Evolutionary conservation across 1,139 yeast genomes (phyloP), one percentile per base, ranked within the genome.

Genomic region (Blastobotrys illinoisensis): DNA sequence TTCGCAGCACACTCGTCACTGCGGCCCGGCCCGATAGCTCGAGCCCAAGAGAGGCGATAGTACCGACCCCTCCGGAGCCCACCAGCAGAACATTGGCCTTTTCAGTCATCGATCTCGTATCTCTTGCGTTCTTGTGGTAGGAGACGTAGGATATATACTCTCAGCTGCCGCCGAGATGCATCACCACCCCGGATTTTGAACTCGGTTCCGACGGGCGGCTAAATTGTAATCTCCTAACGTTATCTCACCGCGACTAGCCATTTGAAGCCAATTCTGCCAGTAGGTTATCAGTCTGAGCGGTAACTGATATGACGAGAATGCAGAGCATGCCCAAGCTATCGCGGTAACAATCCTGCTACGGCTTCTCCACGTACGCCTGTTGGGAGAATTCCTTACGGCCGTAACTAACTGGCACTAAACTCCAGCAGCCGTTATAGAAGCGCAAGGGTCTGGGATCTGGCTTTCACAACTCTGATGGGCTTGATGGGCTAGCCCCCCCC

Each of bases 21-120:
- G 77, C 79, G 2, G 79, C 74, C 56, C 73, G 72, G 2, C 76
- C 78, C 5, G 76, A 71, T 47, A 71, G 72, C 54, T 78, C 78
- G 40, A 86, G 73, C 0, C 85, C 79, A 49, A 82, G 77, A 0
- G 90, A 85, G 5, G 85, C 85, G 48, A 86, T 77, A 45, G 85
- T 76, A 14, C 95, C 95, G 1, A 86, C 89, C 24, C 91, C 90
- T 9, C 90, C 90, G 60, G 84, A 74, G 9, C 90, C 90, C 40
- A 85, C 75, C n/a, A 81, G 68, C 28, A 83, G 73, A 2, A 81
- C 72, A 32, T 55, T 53, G 3, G 23, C 44, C 28, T 36, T 46
- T 13, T 48, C 46, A 11, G 20, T 45, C 50, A 47, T 53, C n/a
- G n/a, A n/a, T n/a, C 26, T 28, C 32, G 3, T 23, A 23, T 23